Conservation (phyloP, 2,329 filamentous ascomycete genomes). For the Alternaria metachromatica region DNA sequence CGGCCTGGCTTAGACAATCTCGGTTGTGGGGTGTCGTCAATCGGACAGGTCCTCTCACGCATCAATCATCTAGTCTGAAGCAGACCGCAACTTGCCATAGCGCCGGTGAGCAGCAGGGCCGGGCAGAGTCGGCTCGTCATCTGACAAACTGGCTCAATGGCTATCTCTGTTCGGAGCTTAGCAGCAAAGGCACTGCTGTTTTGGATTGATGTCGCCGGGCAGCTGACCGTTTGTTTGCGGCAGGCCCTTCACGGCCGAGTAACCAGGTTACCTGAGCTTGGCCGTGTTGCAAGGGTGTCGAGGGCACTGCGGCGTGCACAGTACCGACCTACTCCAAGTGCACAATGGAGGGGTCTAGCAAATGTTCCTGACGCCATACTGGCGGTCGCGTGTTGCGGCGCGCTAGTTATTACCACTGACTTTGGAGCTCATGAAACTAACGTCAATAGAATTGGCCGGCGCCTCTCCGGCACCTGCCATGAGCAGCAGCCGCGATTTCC, state of each 20-base stretch:
- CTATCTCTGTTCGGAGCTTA: constrained; percentile 11
- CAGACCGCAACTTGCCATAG: constrained; percentile 29
- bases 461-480: constrained; percentile 15
- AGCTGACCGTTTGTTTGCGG: constrained; percentile 26
- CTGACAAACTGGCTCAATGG: constrained; percentile 13
- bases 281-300: constrained; percentile 20
- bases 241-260: constrained; percentile 7
- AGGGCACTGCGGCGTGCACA: constrained; percentile 10
- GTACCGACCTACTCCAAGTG: constrained; percentile 7
- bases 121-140: constrained; percentile 28
- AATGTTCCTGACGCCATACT: constrained; percentile 32
- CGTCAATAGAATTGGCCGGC: constrained; percentile 10
- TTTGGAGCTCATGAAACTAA: constrained; percentile 17
- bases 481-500: constrained; percentile 17
- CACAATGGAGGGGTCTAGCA: constrained; percentile 8
- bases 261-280: constrained; percentile 14
- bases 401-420: constrained; percentile 19
- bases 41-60: constrained; percentile 12
- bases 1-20: constrained; percentile 15
- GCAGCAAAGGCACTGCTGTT: constrained; percentile 16
- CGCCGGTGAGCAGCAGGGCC: constrained; percentile 20
- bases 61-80: constrained; percentile 19
- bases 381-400: constrained; percentile 26
- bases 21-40: constrained; percentile 20
- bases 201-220: constrained; percentile 20